Conservation (phyloP, 1,284 basidiomycete genomes). For the Sanguinoderma infundibulare region DNA sequence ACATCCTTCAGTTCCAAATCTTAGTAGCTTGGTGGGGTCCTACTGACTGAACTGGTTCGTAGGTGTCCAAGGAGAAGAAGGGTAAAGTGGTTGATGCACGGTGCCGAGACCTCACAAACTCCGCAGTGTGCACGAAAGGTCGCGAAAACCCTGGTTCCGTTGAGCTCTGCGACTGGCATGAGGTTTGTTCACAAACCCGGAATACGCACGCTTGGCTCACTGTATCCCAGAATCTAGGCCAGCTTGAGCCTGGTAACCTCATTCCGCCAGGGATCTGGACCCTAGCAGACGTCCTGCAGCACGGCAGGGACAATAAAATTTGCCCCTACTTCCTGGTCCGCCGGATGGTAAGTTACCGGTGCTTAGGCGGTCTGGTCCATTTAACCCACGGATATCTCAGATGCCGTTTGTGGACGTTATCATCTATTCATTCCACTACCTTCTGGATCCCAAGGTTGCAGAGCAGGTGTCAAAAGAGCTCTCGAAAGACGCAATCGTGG, state of each 20-base stretch:
- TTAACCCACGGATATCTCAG: constrained; percentile 47
- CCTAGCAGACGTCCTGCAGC: constrained; percentile 90
- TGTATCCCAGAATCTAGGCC: constrained; percentile 64
- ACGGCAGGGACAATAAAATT: constrained; percentile 84
- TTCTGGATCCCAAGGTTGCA: constrained; percentile 98
- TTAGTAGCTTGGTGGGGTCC: background rate
- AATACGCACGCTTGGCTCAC: background rate
- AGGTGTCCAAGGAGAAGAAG: constrained; percentile 97
- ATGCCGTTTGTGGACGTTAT: constrained; percentile 96
- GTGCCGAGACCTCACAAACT: constrained; percentile 94
- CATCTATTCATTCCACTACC: constrained; percentile 99
- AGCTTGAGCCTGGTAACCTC: constrained; percentile 84
- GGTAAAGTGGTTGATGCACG: constrained; percentile 97
- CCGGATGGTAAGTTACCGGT: constrained; percentile 75
- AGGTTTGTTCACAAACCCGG: constrained; percentile 56
- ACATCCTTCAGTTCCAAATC: background rate
- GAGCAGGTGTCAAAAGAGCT: constrained; percentile 99
- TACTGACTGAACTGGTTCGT: background rate
- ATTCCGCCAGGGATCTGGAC: constrained; percentile 94
- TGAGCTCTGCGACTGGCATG: constrained; percentile 94
- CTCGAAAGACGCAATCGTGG: constrained; percentile 97
- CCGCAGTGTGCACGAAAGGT: constrained; percentile 86
- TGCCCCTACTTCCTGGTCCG: constrained; percentile 98
- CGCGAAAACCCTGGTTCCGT: constrained; percentile 90
- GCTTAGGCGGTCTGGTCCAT: background rate